A percentile compares a stretch with the other conserved stretches of the same genome.
phyloP scores from a whole-genome alignment of 331 rosid species.

The Saraca asoca region DNA sequence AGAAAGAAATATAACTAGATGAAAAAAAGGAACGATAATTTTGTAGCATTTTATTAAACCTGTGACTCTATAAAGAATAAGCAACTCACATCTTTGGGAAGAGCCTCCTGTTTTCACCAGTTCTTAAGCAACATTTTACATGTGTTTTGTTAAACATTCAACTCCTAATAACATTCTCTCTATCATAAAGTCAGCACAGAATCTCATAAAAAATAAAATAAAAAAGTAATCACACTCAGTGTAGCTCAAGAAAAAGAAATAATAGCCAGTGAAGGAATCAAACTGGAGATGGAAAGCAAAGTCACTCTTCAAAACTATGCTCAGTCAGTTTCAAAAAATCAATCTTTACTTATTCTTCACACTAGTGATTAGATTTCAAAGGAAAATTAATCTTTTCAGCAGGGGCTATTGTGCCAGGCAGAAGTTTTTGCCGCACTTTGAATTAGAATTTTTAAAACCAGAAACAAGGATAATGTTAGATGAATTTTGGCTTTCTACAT shows the following conservation, averaged over 20 bases:
- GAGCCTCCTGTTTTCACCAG: background rate
- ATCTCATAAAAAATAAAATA: no score
- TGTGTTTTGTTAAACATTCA: background rate
- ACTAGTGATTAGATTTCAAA: no score
- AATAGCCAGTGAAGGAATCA: no score
- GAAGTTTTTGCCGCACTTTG: no score
- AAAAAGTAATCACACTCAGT: no score
- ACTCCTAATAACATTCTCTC: no score
- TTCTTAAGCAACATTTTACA: background rate
- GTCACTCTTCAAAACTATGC: background rate
- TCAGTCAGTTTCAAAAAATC: background rate
- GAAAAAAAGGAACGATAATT: background rate
- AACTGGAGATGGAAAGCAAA: background rate
- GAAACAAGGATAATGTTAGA: no score
- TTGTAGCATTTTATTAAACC: background rate
- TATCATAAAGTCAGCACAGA: no score
- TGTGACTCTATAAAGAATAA: background rate
- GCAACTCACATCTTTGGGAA: background rate
- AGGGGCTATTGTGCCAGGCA: no score
- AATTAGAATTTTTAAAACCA: no score
- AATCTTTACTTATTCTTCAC: background rate
- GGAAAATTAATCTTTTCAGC: no score
- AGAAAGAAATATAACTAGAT: background rate
- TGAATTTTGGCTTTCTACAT: conserved; percentile 1
- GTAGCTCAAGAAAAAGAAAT: no score